Evolutionary conservation across 2,329 filamentous ascomycete species (phyloP).

Genomic region (Nannizziopsis barbatae): DNA sequence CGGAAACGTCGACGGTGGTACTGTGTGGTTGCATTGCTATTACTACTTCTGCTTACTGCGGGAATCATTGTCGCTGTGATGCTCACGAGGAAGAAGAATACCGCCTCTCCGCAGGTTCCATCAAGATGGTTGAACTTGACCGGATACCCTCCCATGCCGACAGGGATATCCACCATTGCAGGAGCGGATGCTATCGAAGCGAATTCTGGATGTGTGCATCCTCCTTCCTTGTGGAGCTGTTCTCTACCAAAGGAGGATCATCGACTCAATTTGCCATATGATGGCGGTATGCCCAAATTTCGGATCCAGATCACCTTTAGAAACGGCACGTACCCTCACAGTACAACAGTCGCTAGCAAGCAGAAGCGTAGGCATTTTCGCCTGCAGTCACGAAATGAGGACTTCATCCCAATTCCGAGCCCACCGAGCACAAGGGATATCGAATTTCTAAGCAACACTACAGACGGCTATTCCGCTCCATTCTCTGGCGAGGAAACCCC

Average conservation of each 20-base stretch:
- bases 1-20: slow-evolving; percentile 53
- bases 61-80: slow-evolving; percentile 39
- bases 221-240: slow-evolving; percentile 75
- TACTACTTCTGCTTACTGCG: slow-evolving; percentile 38
- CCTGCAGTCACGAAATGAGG: slow-evolving; percentile 17
- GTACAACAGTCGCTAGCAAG: slow-evolving; percentile 44
- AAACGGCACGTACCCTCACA: slow-evolving; percentile 48
- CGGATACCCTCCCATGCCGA: slow-evolving; percentile 74
- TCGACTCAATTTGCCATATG: slow-evolving; percentile 49
- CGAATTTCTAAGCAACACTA: slow-evolving; percentile 73
- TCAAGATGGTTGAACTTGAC: slow-evolving; percentile 73
- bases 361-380: slow-evolving; percentile 10
- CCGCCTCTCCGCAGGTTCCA: slow-evolving; percentile 25
- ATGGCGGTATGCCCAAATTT: slow-evolving; percentile 63
- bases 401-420: slow-evolving; percentile 37
- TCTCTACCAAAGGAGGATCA: slow-evolving; percentile 69
- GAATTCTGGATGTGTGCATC: slow-evolving; percentile 59
- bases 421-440: slow-evolving; percentile 53
- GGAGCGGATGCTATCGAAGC: slow-evolving; percentile 55
- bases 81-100: slow-evolving; percentile 15
- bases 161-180: slow-evolving; percentile 67
- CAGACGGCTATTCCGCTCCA: slow-evolving; percentile 56
- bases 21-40: slow-evolving; percentile 41
- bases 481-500: slow-evolving; percentile 81
- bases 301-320: slow-evolving; percentile 59